These are phyloP conservation scores for Microthlaspi erraticum DNA, from an alignment of 345 rosid genomes.

Conservation along the genomic window DNA sequence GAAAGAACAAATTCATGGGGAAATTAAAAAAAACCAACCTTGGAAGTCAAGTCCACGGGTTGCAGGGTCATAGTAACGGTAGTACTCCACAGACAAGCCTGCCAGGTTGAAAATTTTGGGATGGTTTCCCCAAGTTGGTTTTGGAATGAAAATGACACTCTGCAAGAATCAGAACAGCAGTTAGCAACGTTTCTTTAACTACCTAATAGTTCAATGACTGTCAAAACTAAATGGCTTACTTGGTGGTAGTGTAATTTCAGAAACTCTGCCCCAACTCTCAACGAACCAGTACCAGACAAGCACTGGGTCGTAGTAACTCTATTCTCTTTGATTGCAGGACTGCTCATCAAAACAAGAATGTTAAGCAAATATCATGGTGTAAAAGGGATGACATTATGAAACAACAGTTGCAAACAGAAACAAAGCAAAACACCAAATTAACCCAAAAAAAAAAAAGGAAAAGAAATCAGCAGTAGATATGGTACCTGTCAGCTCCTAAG, in stretches of 20 bases:
- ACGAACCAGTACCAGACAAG: constrained; percentile 96
- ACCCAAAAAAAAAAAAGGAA: background rate
- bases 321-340: constrained; percentile 75
- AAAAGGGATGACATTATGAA: background rate
- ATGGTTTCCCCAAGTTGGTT: constrained; percentile 99
- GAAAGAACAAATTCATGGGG: background rate
- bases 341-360: constrained; percentile 41
- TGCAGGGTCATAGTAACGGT: constrained; percentile 91
- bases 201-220: background rate
- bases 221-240: constrained; percentile 42
- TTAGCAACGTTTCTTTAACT: constrained; percentile 26
- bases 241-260: constrained; percentile 77
- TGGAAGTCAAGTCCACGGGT: constrained; percentile 90
- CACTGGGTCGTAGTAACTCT: constrained; percentile 90
- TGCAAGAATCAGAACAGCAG: constrained; percentile 46
- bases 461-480: background rate
- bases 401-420: background rate
- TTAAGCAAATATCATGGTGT: background rate
- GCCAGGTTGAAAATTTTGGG: constrained; percentile 82
- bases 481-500: constrained; percentile 82
- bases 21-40: constrained; percentile 48
- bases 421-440: background rate
- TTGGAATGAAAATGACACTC: constrained; percentile 85
- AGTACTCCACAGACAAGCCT: constrained; percentile 83
- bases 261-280: constrained; percentile 97